These are phyloP conservation scores for Primulina tabacum DNA, from an alignment of 257 asterid genomes.

Conservation along the genomic window DNA sequence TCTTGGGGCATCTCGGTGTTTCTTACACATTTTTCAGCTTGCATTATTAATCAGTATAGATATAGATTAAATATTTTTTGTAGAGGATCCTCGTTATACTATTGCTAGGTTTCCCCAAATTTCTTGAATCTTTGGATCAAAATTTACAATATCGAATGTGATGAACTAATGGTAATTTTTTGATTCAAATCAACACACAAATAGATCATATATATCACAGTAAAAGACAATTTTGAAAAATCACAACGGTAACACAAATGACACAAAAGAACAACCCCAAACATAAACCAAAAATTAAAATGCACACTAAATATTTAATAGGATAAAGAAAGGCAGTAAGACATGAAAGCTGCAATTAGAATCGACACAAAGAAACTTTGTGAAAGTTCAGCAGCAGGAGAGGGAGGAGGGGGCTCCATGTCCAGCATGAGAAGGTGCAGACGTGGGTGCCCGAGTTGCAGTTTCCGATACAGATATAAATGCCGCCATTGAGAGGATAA, in stretches of 20 bases:
- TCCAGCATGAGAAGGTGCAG: background rate
- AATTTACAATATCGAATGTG: background rate
- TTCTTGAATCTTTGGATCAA: background rate
- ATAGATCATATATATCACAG: background rate
- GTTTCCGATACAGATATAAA: background rate
- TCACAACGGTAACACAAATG: background rate
- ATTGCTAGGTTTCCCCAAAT: background rate
- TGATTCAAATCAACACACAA: background rate
- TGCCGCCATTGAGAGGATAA: slow-evolving; percentile 1
- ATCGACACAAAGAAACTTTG: background rate
- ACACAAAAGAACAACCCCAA: background rate
- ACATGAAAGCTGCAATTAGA: background rate
- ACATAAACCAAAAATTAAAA: too few species aligned
- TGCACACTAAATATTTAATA: background rate
- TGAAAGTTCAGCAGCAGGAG: background rate
- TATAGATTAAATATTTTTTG: background rate
- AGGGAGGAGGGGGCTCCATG: background rate
- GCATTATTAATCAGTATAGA: background rate
- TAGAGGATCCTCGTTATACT: background rate
- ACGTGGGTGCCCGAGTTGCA: background rate
- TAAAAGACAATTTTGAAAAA: background rate
- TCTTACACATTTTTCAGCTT: too few species aligned
- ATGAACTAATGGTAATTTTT: background rate
- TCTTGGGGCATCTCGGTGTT: too few species aligned
- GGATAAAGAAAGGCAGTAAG: background rate